phyloP scores from a whole-genome alignment of 2,329 filamentous ascomycete genomes.

The Camptophora hylomeconis region DNA sequence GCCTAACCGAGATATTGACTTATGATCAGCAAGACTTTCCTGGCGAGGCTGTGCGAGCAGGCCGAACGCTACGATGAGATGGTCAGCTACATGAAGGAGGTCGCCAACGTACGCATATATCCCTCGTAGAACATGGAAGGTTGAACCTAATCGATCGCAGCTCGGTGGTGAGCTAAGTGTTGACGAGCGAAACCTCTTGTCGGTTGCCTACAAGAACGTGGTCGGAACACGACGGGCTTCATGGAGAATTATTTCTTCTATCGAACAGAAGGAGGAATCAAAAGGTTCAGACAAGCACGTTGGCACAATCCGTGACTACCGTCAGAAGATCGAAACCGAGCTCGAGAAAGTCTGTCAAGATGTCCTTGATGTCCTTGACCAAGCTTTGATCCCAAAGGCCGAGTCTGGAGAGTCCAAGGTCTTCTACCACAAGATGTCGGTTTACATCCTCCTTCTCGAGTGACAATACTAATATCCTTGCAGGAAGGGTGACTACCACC shows the following conservation, averaged over 20 bases:
- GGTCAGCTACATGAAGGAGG: constrained; percentile 99
- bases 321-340: constrained; percentile 94
- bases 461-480: constrained; percentile 13
- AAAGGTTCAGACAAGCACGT: constrained; percentile 97
- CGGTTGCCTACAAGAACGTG: constrained; percentile 99
- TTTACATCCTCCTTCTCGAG: constrained; percentile 4
- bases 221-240: constrained; percentile 95
- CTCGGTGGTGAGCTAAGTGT: constrained; percentile 55
- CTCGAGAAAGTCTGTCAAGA: constrained; percentile 97
- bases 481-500: constrained; percentile 96
- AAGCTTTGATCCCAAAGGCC: constrained; percentile 88
- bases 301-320: constrained; percentile 86
- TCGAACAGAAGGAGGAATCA: constrained; percentile 99
- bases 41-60: constrained; percentile 99
- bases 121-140: constrained; percentile 2
- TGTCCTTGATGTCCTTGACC: constrained; percentile 86
- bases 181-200: constrained; percentile 78
- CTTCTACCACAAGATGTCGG: constrained; percentile 99
- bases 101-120: constrained; percentile 60
- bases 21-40: constrained; percentile 83
- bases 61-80: constrained; percentile 99
- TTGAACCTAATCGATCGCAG: constrained; percentile 29
- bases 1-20: constrained; percentile 10
- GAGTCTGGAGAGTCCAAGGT: constrained; percentile 98
- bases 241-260: constrained; percentile 98